Conservation (phyloP, 805 yeast species). For the Suhomyces sp. region DNA sequence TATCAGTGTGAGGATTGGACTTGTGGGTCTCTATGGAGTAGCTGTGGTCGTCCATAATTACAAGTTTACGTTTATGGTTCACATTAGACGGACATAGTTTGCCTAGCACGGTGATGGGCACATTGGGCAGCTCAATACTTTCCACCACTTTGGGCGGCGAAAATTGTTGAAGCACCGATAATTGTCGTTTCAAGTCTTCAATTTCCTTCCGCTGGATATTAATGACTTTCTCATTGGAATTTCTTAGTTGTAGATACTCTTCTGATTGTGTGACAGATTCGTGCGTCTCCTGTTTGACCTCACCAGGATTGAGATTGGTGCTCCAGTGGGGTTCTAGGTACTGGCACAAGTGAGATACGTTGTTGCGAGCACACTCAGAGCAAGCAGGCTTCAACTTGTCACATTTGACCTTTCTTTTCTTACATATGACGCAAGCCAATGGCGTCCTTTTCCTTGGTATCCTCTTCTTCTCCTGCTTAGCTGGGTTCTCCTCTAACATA, state of each 20-base stretch:
- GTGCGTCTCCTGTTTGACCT: neutral
- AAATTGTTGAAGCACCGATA: slow-evolving; percentile 17
- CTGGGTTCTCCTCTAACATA: neutral
- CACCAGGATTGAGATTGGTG: slow-evolving; percentile 1
- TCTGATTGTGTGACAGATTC: slow-evolving; percentile 12
- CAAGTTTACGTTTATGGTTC: slow-evolving; percentile 9
- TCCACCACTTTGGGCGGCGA: slow-evolving; percentile 1
- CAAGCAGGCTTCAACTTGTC: slow-evolving; percentile 41
- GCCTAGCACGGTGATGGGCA: slow-evolving; percentile 17
- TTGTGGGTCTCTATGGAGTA: slow-evolving; percentile 9
- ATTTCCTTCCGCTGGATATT: slow-evolving; percentile 27
- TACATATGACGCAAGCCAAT: slow-evolving; percentile 38
- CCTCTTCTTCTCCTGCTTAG: slow-evolving; percentile 24
- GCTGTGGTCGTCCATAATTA: slow-evolving; percentile 16
- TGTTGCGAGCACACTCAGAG: slow-evolving; percentile 40
- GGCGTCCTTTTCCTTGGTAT: slow-evolving; percentile 43
- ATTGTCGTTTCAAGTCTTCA: slow-evolving; percentile 29
- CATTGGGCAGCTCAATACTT: neutral
- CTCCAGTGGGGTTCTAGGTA: slow-evolving; percentile 43
- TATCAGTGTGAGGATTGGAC: slow-evolving; percentile 15
- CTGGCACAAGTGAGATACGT: slow-evolving; percentile 39
- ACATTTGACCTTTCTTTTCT: slow-evolving; percentile 43
- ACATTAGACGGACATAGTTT: slow-evolving; percentile 18
- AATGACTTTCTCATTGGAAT: slow-evolving; percentile 20
- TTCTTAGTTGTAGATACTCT: slow-evolving; percentile 16